Evolutionary conservation across 345 rosid genomes (phyloP).

Genomic region (Populus deltoides): DNA sequence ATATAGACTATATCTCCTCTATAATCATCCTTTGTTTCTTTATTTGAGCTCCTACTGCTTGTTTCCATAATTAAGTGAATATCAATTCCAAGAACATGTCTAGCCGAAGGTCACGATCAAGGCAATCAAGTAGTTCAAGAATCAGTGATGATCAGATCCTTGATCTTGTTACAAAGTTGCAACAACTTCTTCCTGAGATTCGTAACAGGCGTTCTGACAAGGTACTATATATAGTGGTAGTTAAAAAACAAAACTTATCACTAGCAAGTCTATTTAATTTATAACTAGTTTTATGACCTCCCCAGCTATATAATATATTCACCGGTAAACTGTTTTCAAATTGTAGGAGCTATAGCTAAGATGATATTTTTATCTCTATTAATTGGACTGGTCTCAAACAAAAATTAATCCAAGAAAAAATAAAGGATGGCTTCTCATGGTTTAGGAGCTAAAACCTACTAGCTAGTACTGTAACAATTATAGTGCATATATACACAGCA

Average conservation of each 20-base stretch:
- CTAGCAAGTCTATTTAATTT: neutral
- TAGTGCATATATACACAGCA: neutral
- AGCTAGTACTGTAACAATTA: neutral
- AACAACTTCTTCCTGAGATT: constrained; percentile 83
- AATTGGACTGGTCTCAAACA: neutral
- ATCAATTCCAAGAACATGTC: constrained; percentile 45
- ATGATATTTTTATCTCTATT: neutral
- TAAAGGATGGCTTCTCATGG: neutral
- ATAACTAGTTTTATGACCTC: too few species aligned
- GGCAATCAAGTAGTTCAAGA: constrained; percentile 62
- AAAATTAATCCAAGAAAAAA: neutral
- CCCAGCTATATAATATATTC: neutral
- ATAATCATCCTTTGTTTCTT: too few species aligned
- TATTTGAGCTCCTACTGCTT: neutral
- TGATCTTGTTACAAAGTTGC: constrained; percentile 82
- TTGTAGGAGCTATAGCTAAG: neutral
- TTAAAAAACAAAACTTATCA: neutral
- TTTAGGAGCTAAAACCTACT: neutral
- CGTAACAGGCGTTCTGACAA: constrained; percentile 60
- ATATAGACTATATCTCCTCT: neutral
- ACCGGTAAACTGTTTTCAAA: neutral
- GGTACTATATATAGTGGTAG: constrained; percentile 29
- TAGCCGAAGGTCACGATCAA: constrained; percentile 74
- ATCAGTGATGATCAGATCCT: constrained; percentile 88
- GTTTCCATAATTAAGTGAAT: neutral